phyloP scores from a whole-genome alignment of 2,329 filamentous ascomycete genomes.

The Microsporum canis region DNA sequence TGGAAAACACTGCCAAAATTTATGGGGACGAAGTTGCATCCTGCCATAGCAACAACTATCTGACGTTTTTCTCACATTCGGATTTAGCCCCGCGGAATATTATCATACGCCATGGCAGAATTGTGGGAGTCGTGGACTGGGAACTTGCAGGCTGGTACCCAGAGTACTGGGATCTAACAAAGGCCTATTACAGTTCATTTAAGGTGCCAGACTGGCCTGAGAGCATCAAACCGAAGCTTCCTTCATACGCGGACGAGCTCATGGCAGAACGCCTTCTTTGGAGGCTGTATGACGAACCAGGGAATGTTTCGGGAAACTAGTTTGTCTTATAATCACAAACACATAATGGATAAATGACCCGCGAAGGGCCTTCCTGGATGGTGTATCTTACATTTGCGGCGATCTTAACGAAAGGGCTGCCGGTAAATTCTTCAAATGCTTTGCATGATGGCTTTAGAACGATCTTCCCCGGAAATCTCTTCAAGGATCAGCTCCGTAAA shows the following conservation, averaged over 20 bases:
- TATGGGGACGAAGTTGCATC: conserved; percentile 12
- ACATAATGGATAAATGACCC: too few species aligned
- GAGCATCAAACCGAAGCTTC: conserved; percentile 10
- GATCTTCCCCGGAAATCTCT: too few species aligned
- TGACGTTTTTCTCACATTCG: conserved; percentile 17
- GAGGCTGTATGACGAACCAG: conserved; percentile 13
- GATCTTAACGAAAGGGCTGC: too few species aligned
- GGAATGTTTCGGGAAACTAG: conserved; percentile 10
- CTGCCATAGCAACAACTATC: conserved; percentile 11
- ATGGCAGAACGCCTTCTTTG: conserved; percentile 12
- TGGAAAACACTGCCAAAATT: conserved; percentile 11
- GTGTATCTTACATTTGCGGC: too few species aligned
- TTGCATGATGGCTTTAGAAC: too few species aligned
- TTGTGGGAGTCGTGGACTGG: conserved; percentile 19
- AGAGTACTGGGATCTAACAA: conserved; percentile 17
- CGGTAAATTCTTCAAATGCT: too few species aligned
- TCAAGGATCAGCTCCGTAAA: too few species aligned
- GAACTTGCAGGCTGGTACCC: conserved; percentile 20
- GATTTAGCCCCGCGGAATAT: conserved; percentile 20
- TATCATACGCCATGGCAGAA: conserved; percentile 15
- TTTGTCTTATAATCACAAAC: neutral
- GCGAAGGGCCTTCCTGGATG: too few species aligned
- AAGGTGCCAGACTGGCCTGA: conserved; percentile 11
- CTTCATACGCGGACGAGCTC: conserved; percentile 13
- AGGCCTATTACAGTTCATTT: conserved; percentile 13